These are phyloP conservation scores for Lomentospora prolificans DNA, from an alignment of 2,329 filamentous ascomycete genomes.

Conservation along the genomic window DNA sequence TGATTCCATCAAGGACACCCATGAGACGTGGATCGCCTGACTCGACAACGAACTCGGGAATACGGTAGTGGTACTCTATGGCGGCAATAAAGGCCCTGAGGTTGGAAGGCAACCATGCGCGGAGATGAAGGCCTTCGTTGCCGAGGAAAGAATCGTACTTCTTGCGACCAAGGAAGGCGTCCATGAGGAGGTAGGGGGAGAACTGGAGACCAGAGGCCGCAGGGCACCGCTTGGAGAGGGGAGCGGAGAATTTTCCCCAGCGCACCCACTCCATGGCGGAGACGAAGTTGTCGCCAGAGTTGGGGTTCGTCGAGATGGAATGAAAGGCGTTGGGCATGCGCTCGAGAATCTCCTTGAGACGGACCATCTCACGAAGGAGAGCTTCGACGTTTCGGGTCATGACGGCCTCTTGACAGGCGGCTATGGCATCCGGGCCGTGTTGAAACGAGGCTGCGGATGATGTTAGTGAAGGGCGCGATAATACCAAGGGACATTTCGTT, in stretches of 20 bases:
- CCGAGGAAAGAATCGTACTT: slow-evolving; percentile 43
- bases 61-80: slow-evolving; percentile 42
- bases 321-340: slow-evolving; percentile 44
- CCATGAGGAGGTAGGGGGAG: slow-evolving; percentile 43
- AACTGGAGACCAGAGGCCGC: slow-evolving; percentile 42
- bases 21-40: slow-evolving; percentile 39
- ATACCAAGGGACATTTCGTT: background rate
- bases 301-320: slow-evolving; percentile 42
- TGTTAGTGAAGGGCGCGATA: background rate
- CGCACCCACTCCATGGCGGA: slow-evolving; percentile 38
- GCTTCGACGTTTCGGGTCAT: slow-evolving; percentile 42
- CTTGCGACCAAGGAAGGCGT: slow-evolving; percentile 42
- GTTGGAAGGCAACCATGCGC: slow-evolving; percentile 45
- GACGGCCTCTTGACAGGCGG: slow-evolving; percentile 42
- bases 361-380: slow-evolving; percentile 38
- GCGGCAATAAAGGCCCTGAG: slow-evolving; percentile 44
- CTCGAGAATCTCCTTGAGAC: slow-evolving; percentile 42
- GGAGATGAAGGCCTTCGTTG: slow-evolving; percentile 38
- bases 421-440: slow-evolving; percentile 40
- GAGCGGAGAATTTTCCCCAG: slow-evolving; percentile 41
- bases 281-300: slow-evolving; percentile 39
- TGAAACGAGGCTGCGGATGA: slow-evolving; percentile 33
- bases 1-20: slow-evolving; percentile 43
- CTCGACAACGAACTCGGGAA: slow-evolving; percentile 42
- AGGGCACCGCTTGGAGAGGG: slow-evolving; percentile 38